Evolutionary conservation across 2,329 filamentous ascomycete species (phyloP).

Genomic region (Nemania sp.): DNA sequence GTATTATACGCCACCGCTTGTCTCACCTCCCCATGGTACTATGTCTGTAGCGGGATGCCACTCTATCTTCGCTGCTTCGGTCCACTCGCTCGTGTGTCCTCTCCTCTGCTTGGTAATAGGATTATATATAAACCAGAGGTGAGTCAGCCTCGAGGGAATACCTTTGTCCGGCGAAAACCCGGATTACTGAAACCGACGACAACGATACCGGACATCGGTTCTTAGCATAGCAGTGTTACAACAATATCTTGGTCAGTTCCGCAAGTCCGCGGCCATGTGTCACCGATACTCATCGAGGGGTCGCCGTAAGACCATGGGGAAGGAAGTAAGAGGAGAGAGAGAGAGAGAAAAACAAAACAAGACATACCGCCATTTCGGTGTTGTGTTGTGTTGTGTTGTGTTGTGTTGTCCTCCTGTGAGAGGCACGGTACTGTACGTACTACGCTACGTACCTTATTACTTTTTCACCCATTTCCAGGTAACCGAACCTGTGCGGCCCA

Average conservation of each 20-base stretch:
- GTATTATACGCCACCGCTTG: not conserved
- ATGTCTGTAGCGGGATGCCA: not conserved
- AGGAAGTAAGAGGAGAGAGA: not conserved
- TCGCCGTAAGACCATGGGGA: slow-evolving; percentile 19
- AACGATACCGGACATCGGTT: slow-evolving; percentile 1
- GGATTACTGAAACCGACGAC: not conserved
- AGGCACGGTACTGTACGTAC: too few relatives aligned
- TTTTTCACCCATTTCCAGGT: slow-evolving; percentile 1
- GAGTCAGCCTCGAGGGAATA: not conserved
- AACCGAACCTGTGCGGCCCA: slow-evolving; percentile 21
- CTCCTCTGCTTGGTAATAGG: not conserved
- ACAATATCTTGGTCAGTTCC: slow-evolving; percentile 8
- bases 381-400: too few relatives aligned
- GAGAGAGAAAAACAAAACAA: too few relatives aligned
- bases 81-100: not conserved
- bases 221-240: slow-evolving; percentile 9
- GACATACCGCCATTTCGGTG: slow-evolving; percentile 23
- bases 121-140: not conserved
- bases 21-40: not conserved
- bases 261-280: slow-evolving; percentile 8
- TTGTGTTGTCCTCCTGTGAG: not conserved
- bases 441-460: too few relatives aligned
- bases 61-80: not conserved
- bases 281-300: slow-evolving; percentile 17
- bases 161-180: not conserved